Conservation (phyloP, 2,329 filamentous ascomycete genomes). For the Botrytis porri region DNA sequence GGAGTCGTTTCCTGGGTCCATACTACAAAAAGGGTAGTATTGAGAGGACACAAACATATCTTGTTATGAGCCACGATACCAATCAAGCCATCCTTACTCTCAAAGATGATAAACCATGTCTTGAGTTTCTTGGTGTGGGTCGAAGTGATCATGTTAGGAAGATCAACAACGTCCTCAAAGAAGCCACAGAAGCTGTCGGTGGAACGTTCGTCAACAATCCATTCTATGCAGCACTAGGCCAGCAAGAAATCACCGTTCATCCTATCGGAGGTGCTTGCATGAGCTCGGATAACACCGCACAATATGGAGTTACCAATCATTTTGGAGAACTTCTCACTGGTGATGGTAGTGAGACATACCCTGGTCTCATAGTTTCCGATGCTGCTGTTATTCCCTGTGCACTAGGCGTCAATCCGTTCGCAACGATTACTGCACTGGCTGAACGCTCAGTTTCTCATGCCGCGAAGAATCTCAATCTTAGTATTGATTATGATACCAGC, state of each 20-base stretch:
- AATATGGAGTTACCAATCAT: slow-evolving; percentile 59
- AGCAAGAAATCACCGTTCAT: slow-evolving; percentile 63
- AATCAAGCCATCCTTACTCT: slow-evolving; percentile 60
- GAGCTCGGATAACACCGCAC: slow-evolving; percentile 55
- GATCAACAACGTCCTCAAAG: slow-evolving; percentile 51
- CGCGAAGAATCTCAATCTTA: slow-evolving; percentile 42
- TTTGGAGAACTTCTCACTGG: slow-evolving; percentile 58
- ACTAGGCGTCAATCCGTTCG: slow-evolving; percentile 63
- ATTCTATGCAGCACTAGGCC: slow-evolving; percentile 53
- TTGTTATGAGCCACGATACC: slow-evolving; percentile 45
- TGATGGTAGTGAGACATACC: slow-evolving; percentile 48
- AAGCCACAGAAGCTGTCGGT: slow-evolving; percentile 55
- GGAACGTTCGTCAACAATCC: slow-evolving; percentile 60
- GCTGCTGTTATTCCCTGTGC: slow-evolving; percentile 59
- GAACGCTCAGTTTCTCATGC: slow-evolving; percentile 59
- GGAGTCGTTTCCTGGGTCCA: slow-evolving; percentile 56
- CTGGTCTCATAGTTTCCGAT: slow-evolving; percentile 60
- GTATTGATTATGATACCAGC: slow-evolving; percentile 46
- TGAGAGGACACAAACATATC: slow-evolving; percentile 59
- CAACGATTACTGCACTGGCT: slow-evolving; percentile 66
- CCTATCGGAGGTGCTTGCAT: slow-evolving; percentile 65
- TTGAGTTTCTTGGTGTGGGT: slow-evolving; percentile 59
- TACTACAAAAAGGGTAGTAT: slow-evolving; percentile 55
- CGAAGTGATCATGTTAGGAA: slow-evolving; percentile 53
- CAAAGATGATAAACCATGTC: slow-evolving; percentile 55